Conservation (phyloP, 768 basidiomycete species). For the Russula lepida region DNA sequence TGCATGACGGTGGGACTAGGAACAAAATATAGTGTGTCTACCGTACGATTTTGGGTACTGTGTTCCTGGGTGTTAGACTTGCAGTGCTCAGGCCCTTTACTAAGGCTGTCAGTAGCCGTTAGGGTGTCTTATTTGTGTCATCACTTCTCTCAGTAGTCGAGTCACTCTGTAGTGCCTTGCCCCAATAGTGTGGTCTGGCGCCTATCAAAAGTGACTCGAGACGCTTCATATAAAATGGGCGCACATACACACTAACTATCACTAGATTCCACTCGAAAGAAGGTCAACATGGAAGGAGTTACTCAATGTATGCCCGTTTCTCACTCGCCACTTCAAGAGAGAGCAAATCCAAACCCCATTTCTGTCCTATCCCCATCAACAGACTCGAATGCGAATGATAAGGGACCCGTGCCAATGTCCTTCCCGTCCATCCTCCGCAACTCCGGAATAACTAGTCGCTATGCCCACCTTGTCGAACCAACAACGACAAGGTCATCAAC, state of each 20-base stretch:
- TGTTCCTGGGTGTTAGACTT: no score
- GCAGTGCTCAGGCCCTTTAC: no score
- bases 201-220: background rate
- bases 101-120: no score
- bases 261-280: background rate
- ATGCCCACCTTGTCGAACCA: slow-evolving; percentile 38
- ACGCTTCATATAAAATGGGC: background rate
- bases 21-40: no score
- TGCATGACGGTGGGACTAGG: no score
- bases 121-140: no score
- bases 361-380: background rate
- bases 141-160: no score
- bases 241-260: background rate
- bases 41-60: no score
- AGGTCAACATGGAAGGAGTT: background rate
- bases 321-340: background rate
- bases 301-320: background rate
- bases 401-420: slow-evolving; percentile 45
- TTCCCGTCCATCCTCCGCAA: slow-evolving; percentile 66
- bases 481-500: background rate
- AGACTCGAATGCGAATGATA: slow-evolving; percentile 5
- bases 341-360: background rate
- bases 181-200: no score
- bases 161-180: no score
- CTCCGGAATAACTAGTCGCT: slow-evolving; percentile 43